A percentile compares a stretch with the other conserved stretches of the same genome.
These are phyloP conservation scores for Clathrospora elynae DNA, from an alignment of 2,329 filamentous ascomycete species.

Conservation along the genomic window DNA sequence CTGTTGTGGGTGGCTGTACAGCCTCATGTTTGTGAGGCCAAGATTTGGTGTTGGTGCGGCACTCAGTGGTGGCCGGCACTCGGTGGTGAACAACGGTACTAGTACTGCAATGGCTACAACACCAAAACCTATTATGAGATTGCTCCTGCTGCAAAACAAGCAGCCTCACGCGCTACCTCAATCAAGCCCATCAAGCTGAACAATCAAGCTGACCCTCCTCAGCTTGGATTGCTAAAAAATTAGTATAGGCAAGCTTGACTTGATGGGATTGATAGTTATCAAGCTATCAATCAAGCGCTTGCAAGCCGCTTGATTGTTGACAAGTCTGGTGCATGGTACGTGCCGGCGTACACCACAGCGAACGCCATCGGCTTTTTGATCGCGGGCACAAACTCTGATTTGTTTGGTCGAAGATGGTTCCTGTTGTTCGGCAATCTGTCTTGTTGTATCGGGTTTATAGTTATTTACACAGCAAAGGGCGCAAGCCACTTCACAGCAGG, in stretches of 20 bases:
- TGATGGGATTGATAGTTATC: not conserved
- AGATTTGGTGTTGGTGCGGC: too few relatives aligned
- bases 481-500: constrained; percentile 50
- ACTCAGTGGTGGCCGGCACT: too few relatives aligned
- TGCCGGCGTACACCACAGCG: constrained; percentile 32
- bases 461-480: constrained; percentile 37
- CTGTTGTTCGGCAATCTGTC: constrained; percentile 52
- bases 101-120: not conserved
- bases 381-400: constrained; percentile 54
- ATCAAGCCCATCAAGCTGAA: not conserved
- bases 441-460: constrained; percentile 46
- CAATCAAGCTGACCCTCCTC: not conserved
- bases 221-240: not conserved
- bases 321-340: constrained; percentile 24
- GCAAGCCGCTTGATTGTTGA: not conserved
- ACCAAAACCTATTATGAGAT: not conserved
- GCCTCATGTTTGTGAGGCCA: too few relatives aligned
- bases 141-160: not conserved
- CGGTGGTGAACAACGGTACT: too few relatives aligned
- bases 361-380: constrained; percentile 31
- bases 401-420: constrained; percentile 57
- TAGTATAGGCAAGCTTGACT: not conserved
- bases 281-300: not conserved
- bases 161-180: not conserved
- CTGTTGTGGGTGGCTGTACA: too few relatives aligned